A percentile compares a stretch with the other conserved stretches of the same genome.
Conservation (phyloP, 2,329 filamentous ascomycete species). For the Trichoderma guizhouense region DNA sequence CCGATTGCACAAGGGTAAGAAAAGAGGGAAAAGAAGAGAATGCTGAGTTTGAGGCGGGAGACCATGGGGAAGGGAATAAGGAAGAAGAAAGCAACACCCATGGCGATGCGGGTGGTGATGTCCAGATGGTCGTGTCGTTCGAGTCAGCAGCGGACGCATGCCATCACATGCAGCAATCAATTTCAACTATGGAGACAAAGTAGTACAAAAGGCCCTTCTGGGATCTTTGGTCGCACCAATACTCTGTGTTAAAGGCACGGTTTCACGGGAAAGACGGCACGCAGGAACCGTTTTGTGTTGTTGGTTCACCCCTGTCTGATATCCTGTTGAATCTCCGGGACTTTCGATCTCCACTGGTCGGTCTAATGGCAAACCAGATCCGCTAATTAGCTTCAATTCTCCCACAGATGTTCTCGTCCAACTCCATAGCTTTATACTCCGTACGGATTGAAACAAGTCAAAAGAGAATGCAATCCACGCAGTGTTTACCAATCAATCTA, state of each 20-base stretch:
- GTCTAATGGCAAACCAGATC: neutral
- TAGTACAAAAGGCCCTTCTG: neutral
- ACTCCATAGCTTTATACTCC: neutral
- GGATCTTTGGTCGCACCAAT: neutral
- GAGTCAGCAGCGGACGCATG: neutral
- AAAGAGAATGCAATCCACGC: neutral
- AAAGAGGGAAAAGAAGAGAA: neutral
- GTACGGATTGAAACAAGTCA: neutral
- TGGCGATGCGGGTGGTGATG: neutral
- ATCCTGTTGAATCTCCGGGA: neutral
- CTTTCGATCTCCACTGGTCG: neutral
- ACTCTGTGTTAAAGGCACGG: neutral
- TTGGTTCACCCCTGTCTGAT: neutral
- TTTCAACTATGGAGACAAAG: neutral
- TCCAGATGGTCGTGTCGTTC: neutral
- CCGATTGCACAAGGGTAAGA: neutral
- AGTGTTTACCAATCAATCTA: neutral
- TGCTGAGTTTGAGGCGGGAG: neutral
- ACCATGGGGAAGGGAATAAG: neutral
- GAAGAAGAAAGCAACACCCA: neutral
- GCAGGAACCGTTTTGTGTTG: neutral
- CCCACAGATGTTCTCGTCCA: neutral
- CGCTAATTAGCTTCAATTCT: neutral
- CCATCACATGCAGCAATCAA: neutral
- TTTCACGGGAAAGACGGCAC: neutral